Evolutionary conservation across 768 basidiomycete genomes (phyloP), one percentile per base, ranked within the genome.

Genomic region (Chlorophyllum brunneum): DNA sequence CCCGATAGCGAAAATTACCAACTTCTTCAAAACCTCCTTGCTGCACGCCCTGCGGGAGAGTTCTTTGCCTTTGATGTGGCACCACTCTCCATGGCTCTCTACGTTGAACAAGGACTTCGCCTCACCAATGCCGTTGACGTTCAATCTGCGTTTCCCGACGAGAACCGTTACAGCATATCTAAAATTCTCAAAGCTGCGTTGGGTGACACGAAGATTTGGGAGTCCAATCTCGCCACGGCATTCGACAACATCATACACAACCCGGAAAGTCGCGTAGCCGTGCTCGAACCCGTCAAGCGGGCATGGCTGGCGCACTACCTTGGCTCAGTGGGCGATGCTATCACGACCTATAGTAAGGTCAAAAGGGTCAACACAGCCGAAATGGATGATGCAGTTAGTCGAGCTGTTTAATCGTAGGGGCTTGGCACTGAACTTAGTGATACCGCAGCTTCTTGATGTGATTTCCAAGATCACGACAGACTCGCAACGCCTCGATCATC

Each of bases 41-140:
- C 74, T 60, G 13, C 34, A 1, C 75, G 75, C 48, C 45, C 65
- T 1, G 63, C 62, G 6, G 73, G 73, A 40, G 71, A 74, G 11
- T 60, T 82, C 38, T 76, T 72, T 40, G 80, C 77, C 0, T 85
- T 86, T 58, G 77, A 82, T 59, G 70, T 83, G 57, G 78, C 61
- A 1, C 73, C 72, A 0, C 61, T 85, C 13, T 69, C 76, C 0
- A 70, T 83, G 62, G 70, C 75, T 0, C 67, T 86, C 4, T 76
- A 71, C 58, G 58, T 54, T 30, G 71, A 78, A 33, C 63, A 73
- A 37, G 59, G 62, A 1, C 56, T 84, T 20, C 72, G 72, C 33
- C 58, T 85, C 37, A 60, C 64, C 5, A 71, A 75, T 26, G 82
- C 71, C n/a, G 62, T 85, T 33, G 82, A 85, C 58, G 73, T 86